A percentile compares a stretch with the other conserved stretches of the same genome.
These are phyloP conservation scores for Nemania sp. DNA, from an alignment of 2,329 filamentous ascomycete species.

Conservation along the genomic window DNA sequence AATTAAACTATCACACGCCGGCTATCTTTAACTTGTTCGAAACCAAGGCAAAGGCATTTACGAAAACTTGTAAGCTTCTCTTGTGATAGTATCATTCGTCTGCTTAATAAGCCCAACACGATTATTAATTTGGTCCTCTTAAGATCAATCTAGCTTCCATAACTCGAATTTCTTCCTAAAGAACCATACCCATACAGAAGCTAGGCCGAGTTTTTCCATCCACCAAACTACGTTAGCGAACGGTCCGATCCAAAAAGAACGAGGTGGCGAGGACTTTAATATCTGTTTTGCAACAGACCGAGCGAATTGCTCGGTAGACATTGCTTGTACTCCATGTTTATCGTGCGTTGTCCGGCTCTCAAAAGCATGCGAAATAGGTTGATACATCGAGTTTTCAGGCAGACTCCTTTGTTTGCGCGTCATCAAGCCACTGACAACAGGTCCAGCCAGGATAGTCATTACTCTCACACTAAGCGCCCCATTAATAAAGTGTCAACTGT, in stretches of 20 bases:
- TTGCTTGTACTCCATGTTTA: conserved; percentile 20
- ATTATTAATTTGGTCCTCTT: background rate
- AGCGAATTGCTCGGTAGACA: conserved; percentile 19
- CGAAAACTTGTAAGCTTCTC: no score
- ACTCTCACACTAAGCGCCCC: conserved; percentile 22
- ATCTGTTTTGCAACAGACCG: conserved; percentile 15
- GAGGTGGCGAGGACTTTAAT: conserved; percentile 10
- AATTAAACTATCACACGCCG: no score
- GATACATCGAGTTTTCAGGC: conserved; percentile 18
- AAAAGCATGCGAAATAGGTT: conserved; percentile 20
- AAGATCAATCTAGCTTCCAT: conserved; percentile 24
- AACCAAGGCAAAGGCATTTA: no score
- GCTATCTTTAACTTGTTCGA: no score
- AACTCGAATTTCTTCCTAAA: conserved; percentile 23
- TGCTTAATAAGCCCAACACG: no score
- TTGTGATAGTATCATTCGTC: no score
- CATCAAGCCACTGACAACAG: conserved; percentile 22
- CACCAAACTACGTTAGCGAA: conserved; percentile 20
- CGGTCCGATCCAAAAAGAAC: conserved; percentile 23
- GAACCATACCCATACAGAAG: conserved; percentile 21
- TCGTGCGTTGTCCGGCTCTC: conserved; percentile 19
- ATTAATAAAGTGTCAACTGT: background rate
- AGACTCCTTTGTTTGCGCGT: conserved; percentile 14
- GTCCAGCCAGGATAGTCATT: conserved; percentile 21
- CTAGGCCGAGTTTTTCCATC: conserved; percentile 20